These are phyloP conservation scores for Teratosphaeria nubilosa DNA, from an alignment of 2,329 filamentous ascomycete genomes.

Conservation along the genomic window DNA sequence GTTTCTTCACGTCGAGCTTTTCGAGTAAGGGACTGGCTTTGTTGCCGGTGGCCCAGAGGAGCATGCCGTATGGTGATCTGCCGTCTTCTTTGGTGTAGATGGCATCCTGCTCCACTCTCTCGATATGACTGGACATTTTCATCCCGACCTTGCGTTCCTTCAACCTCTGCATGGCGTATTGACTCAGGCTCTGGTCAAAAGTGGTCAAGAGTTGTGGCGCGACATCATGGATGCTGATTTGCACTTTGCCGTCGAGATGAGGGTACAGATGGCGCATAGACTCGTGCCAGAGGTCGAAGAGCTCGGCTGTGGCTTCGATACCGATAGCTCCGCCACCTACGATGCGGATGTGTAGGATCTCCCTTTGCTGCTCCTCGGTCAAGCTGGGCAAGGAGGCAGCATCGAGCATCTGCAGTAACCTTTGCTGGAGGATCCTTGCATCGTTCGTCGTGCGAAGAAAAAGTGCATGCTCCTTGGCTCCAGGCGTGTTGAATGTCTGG, in stretches of 20 bases:
- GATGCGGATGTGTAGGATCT: slow-evolving; percentile 29
- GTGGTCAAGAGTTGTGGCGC: slow-evolving; percentile 31
- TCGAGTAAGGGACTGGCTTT: slow-evolving; percentile 26
- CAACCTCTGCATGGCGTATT: slow-evolving; percentile 33
- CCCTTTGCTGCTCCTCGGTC: slow-evolving; percentile 20
- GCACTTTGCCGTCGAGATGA: slow-evolving; percentile 29
- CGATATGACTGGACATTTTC: slow-evolving; percentile 29
- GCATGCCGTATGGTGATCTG: slow-evolving; percentile 27
- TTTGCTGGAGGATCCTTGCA: slow-evolving; percentile 25
- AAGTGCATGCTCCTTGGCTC: slow-evolving; percentile 29
- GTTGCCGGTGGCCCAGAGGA: slow-evolving; percentile 33
- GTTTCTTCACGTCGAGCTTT: slow-evolving; percentile 24
- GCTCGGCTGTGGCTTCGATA: slow-evolving; percentile 35
- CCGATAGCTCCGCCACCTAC: slow-evolving; percentile 35
- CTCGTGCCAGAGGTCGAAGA: slow-evolving; percentile 32
- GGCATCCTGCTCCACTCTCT: slow-evolving; percentile 25
- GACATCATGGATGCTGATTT: slow-evolving; percentile 36
- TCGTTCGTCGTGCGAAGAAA: slow-evolving; percentile 30
- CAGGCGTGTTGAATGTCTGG: slow-evolving; percentile 32
- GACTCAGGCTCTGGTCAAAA: slow-evolving; percentile 32
- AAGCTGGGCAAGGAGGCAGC: slow-evolving; percentile 26
- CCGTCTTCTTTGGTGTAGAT: slow-evolving; percentile 29
- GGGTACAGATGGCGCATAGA: slow-evolving; percentile 33
- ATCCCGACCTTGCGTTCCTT: slow-evolving; percentile 29
- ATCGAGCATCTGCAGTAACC: slow-evolving; percentile 29